Conservation (phyloP, 208 protist species). For the Leishmania major region DNA sequence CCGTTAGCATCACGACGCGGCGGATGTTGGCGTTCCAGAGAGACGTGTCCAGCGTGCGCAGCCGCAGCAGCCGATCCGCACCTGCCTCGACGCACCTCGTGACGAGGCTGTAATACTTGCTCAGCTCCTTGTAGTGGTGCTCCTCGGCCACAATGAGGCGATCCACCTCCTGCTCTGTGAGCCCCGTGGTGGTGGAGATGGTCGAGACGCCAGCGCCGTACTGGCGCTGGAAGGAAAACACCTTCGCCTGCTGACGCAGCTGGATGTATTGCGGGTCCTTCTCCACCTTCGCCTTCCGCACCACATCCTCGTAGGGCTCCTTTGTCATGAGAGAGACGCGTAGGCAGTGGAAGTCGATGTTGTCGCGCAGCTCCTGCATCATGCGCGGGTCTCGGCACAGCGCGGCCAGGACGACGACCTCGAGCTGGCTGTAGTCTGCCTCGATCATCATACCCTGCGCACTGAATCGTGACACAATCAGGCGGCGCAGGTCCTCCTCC, state of each 20-base stretch:
- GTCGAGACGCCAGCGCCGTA: constrained; percentile 86
- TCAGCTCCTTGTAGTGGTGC: constrained; percentile 84
- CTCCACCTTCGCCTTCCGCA: constrained; percentile 80
- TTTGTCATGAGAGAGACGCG: constrained; percentile 90
- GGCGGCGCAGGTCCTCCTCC: constrained; percentile 80
- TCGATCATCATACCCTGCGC: constrained; percentile 86
- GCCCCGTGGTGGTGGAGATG: constrained; percentile 84
- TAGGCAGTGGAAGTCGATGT: constrained; percentile 91
- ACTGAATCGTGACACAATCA: constrained; percentile 88
- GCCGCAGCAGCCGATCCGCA: constrained; percentile 68
- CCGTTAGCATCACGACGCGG: constrained; percentile 77
- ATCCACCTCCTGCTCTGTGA: constrained; percentile 88
- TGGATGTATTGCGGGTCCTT: constrained; percentile 89
- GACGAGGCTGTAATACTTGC: constrained; percentile 82
- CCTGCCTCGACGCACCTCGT: constrained; percentile 78
- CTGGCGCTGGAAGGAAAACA: constrained; percentile 92
- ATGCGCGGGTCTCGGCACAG: constrained; percentile 85
- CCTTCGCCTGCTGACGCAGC: constrained; percentile 92
- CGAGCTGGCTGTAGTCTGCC: constrained; percentile 91
- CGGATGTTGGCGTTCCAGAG: constrained; percentile 62
- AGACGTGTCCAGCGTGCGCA: constrained; percentile 75
- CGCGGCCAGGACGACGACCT: constrained; percentile 90
- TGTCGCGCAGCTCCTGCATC: constrained; percentile 85
- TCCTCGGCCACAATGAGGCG: constrained; percentile 86
- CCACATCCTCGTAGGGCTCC: constrained; percentile 88